phyloP scores from a whole-genome alignment of 768 basidiomycete species.

The Daedalea quercina region DNA sequence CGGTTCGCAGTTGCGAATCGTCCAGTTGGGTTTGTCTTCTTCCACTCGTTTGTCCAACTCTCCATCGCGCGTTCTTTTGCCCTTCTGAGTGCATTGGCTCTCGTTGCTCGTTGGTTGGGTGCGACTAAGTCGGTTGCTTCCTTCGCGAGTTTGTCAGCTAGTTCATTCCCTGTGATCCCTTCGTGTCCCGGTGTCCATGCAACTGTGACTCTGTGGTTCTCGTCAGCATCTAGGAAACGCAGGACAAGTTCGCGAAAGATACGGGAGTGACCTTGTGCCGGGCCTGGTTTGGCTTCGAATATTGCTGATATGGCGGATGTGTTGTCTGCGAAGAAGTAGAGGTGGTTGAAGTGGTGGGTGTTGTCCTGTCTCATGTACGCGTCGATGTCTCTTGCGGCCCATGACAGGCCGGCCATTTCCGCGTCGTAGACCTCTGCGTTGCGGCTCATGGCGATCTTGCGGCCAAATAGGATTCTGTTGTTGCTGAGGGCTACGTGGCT shows the following conservation, averaged over 20 bases:
- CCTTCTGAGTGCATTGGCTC: not conserved
- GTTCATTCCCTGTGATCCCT: conserved; percentile 21
- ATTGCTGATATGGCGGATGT: conserved; percentile 6
- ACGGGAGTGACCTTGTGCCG: conserved; percentile 2
- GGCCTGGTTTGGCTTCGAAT: not conserved
- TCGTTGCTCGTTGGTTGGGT: not conserved
- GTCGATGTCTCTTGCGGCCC: not conserved
- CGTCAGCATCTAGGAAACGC: conserved; percentile 2
- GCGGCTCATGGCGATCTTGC: not conserved
- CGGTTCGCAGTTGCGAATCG: conserved; percentile 1
- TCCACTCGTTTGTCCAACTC: not conserved
- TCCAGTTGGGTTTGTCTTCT: not conserved
- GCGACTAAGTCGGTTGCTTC: conserved; percentile 8
- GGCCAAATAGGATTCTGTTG: not conserved
- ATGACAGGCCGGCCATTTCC: conserved; percentile 3
- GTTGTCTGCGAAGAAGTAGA: conserved; percentile 12
- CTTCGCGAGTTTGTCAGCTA: conserved; percentile 19
- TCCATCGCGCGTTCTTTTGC: not conserved
- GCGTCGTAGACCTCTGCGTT: conserved; percentile 11
- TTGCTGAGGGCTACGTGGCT: not conserved
- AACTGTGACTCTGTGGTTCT: conserved; percentile 1
- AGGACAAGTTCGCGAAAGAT: not conserved
- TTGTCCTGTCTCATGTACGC: not conserved
- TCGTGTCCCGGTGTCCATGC: conserved; percentile 22
- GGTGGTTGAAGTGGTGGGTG: not conserved